Percentiles rank a stretch among this genome's conserved stretches.
phyloP scores from a whole-genome alignment of 768 basidiomycete genomes.

The Rhizopogon salebrosus region DNA sequence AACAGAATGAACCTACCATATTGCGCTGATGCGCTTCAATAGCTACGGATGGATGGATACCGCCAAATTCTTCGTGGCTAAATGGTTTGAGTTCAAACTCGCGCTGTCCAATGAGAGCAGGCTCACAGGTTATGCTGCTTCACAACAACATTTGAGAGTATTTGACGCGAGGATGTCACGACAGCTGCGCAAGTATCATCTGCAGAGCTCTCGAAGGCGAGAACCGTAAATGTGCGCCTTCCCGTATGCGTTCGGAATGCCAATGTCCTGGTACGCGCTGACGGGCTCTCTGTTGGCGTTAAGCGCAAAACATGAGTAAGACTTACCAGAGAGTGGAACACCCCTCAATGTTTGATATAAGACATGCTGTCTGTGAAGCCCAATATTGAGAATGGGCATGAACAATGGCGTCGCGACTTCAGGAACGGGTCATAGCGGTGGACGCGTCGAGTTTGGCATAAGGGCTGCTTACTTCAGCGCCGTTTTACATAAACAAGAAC shows the following conservation, averaged over 20 bases:
- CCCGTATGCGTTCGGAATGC: background rate
- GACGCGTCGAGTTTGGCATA: too few relatives aligned
- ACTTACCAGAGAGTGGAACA: background rate
- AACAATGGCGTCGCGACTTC: background rate
- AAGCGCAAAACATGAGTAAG: background rate
- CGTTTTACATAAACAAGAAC: too few relatives aligned
- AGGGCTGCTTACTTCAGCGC: constrained; percentile 23
- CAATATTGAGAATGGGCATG: background rate
- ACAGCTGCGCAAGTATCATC: constrained; percentile 94
- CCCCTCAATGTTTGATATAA: background rate
- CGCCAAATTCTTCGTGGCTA: constrained; percentile 38
- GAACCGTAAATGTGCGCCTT: constrained; percentile 47
- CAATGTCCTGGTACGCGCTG: background rate
- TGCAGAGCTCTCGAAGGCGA: constrained; percentile 82
- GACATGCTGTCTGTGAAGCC: background rate
- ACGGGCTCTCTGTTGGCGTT: background rate
- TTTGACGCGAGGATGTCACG: constrained; percentile 59
- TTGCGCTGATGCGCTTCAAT: constrained; percentile 75
- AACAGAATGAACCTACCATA: constrained; percentile 44
- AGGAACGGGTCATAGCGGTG: too few relatives aligned
- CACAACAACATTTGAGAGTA: constrained; percentile 83
- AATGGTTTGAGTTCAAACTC: background rate
- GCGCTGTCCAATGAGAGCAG: background rate
- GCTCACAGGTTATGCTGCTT: constrained; percentile 69
- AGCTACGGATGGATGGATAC: constrained; percentile 76